Evolutionary conservation across 2,329 filamentous ascomycete species (phyloP), one percentile per base, ranked within the genome.

Genomic region (Fusarium incarnatum): DNA sequence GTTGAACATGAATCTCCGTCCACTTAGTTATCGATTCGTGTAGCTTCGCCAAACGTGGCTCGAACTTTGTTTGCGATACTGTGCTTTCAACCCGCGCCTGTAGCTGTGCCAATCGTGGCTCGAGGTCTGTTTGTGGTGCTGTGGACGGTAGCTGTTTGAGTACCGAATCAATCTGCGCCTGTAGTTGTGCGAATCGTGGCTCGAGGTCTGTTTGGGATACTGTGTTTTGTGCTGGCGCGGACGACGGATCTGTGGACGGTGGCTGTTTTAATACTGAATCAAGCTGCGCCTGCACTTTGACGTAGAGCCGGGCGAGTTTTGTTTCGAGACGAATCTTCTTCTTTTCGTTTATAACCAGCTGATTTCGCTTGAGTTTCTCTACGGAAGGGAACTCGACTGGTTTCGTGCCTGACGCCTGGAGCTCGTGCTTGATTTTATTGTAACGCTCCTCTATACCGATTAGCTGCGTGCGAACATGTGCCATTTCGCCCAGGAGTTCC

Each of bases 401-500:
- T 57, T 50, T 70, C 3, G 64, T 50, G 6, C 48, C 49, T 16
- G 59, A 68, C 27, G 10, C 37, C 4, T 70, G 69, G 8, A 68
- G 56, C 16, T 75, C 73, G 18, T 11, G 13, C 15, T 54, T 54
- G 9, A 68, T 30, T 32, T 50, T 74, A 46, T 63, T 70, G 15
- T 63, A 64, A 30, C 54, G 70, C 12, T 64, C 72, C 7, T 67
- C 66, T 20, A 72, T 68, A 5, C 57, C 46, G 9, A 70, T 63
- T 46, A 68, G 60, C 20, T 71, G 61, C 37, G 65, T 65, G 18
- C 56, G 73, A 54, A 65, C 71, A 46, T 55, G 53, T 7, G 71
- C 60, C 46, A 71, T 71, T 10, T 78, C 70, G 23, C 67, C 71
- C 9, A 78, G n/a, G 3, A 72, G 34, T 15, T 76, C 71, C 18